Percentiles rank a stretch among this genome's conserved stretches.
phyloP scores from a whole-genome alignment of 75 land plant species.

The Picea sitchensis region DNA sequence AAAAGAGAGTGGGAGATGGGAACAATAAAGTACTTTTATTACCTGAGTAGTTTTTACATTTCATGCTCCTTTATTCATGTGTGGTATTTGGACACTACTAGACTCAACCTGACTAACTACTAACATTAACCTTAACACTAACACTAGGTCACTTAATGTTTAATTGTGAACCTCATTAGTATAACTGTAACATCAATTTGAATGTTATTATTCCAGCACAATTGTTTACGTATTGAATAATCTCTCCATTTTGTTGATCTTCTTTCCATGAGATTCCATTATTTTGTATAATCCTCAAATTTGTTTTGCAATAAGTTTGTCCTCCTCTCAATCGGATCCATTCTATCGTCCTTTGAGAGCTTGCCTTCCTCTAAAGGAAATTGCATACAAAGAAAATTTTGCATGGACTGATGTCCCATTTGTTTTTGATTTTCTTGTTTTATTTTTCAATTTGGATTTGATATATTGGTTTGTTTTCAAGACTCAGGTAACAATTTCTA shows the following conservation, averaged over 20 bases:
- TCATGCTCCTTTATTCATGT: background rate
- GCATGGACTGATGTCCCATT: background rate
- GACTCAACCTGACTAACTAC: background rate
- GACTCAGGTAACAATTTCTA: background rate
- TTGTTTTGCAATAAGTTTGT: background rate
- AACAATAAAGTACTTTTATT: background rate
- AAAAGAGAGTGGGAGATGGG: too few species aligned
- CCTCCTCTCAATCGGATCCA: background rate
- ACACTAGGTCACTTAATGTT: background rate
- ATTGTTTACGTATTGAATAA: background rate
- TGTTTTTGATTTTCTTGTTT: background rate
- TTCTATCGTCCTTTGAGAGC: background rate
- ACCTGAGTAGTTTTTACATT: background rate
- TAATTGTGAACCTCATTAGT: background rate
- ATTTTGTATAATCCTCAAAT: background rate
- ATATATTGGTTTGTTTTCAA: background rate
- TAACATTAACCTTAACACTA: background rate
- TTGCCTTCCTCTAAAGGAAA: background rate
- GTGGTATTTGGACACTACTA: background rate
- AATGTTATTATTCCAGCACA: background rate
- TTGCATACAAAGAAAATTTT: background rate
- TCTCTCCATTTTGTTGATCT: background rate
- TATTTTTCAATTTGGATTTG: conserved; percentile 10
- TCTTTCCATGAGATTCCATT: background rate
- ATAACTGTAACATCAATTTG: background rate